These are phyloP conservation scores for Amborella trichopoda DNA, from an alignment of 164 flowering plant genomes.

Conservation along the genomic window DNA sequence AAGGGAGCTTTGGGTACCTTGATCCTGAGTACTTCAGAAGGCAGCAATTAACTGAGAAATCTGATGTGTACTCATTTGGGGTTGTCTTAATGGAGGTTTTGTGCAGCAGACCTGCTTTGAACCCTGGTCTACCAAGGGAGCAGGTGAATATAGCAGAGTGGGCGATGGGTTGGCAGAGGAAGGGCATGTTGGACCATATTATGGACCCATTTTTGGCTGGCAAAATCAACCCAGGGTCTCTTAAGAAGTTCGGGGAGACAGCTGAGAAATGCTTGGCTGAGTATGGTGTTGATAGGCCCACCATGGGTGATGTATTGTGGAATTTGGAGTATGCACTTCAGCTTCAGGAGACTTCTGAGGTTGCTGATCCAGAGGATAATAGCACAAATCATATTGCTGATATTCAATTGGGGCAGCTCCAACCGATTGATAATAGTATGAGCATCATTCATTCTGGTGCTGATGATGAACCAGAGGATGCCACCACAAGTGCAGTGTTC, in stretches of 20 bases:
- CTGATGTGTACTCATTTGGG: slow-evolving; percentile 94
- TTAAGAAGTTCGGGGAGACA: slow-evolving; percentile 83
- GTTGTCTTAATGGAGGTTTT: slow-evolving; percentile 93
- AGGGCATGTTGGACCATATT: slow-evolving; percentile 79
- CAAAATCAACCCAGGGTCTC: slow-evolving; percentile 70
- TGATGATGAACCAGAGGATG: slow-evolving; percentile 77
- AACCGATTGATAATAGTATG: slow-evolving; percentile 60
- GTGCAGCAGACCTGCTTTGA: slow-evolving; percentile 79
- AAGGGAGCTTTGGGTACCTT: slow-evolving; percentile 90
- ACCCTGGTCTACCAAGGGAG: slow-evolving; percentile 84
- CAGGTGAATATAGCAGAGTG: slow-evolving; percentile 93
- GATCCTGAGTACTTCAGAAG: slow-evolving; percentile 94
- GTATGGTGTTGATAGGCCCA: slow-evolving; percentile 80
- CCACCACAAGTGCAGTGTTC: slow-evolving; percentile 85
- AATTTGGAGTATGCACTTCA: slow-evolving; percentile 89
- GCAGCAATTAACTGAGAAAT: slow-evolving; percentile 86
- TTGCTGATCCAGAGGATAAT: slow-evolving; percentile 73
- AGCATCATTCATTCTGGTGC: slow-evolving; percentile 58
- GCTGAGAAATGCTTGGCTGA: slow-evolving; percentile 91
- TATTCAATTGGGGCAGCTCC: slow-evolving; percentile 42
- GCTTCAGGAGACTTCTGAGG: slow-evolving; percentile 73
- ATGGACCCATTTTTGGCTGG: slow-evolving; percentile 64
- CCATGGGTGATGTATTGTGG: slow-evolving; percentile 96
- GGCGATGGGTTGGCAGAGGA: slow-evolving; percentile 95
- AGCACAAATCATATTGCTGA: slow-evolving; percentile 78